Evolutionary conservation across 768 basidiomycete genomes (phyloP), one percentile per base, ranked within the genome.

Genomic region (Aureoboletus auriporus): DNA sequence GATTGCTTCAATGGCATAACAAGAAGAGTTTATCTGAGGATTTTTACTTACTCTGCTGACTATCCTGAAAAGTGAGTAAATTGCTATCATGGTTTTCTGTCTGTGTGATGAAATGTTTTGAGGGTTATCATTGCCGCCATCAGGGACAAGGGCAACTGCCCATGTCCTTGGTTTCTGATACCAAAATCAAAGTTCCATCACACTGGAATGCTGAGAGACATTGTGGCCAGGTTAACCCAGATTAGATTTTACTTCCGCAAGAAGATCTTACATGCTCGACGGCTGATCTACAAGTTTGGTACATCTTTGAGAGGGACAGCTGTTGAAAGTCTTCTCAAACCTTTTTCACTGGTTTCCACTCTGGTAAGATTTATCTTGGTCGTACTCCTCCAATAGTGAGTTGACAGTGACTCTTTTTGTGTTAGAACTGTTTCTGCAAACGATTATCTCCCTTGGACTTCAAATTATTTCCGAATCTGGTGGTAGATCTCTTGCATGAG

Each of bases 91-190:
- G 30, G 11, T 30, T 11, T 30, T 30, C 30, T 30, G 11, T 30
- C n/a, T n/a, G n/a, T n/a, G n/a, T n/a, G n/a, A n/a, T n/a, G n/a
- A n/a, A 6, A 30, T 30, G 11, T 11, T 30, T 30, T 30, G 30
- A 63, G 63, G 47, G 57, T 61, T 0, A 47, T 69, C 9, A 30
- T 69, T 4, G 65, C 60, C 3, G 50, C 51, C 6, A 51, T 69
- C 5, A 55, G 54, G 1, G 52, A 66, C 42, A 48, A 61, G 9
- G 67, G 64, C 0, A 13, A 23, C 10, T 65, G 60, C 37, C 64
- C 55, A 13, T 69, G 68, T 45, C 64, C 66, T 8, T n/a, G 13
- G 3, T 42, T n/a, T 11, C 16, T 16, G n/a, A 8, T 17, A 3
- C 40, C 40, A 17, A 42, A 17, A n/a, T 42, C 40, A 16, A 16